Base-by-base conservation (phyloP, 2,329 filamentous ascomycete species). In the Hymenoscyphus linearis region DNA sequence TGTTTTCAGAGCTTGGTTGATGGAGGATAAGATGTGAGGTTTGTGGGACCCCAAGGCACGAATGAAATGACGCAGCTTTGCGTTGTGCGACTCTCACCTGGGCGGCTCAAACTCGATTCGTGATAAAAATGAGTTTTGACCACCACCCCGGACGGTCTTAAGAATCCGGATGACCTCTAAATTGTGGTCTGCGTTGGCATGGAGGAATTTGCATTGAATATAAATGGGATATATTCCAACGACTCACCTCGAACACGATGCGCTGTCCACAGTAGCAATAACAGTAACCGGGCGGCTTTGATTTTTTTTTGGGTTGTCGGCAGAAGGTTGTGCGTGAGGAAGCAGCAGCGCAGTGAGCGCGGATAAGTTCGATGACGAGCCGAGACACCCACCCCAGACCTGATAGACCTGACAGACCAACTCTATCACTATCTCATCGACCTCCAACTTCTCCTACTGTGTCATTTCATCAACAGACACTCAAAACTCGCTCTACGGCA, bases 231-330 rank as follows among this genome's bases (percentile, higher is more conserved):
- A 31, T n/a, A 34, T 13, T 25, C 40, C 34, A 25, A 37, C 34
- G 18, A 22, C 16, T 44, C 37, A 25, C 18, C 52, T 26, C 14
- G 37, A 26, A 52, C 27, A 60, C 52, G 26, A 54, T 53, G 37
- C 34, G 44, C 56, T 47, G 54, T 47, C 13, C 55, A 61, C 35
- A 62, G 40, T n/a, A n/a, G n/a, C n/a, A n/a, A n/a, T n/a, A n/a
- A n/a, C n/a, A n/a, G n/a, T n/a, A 60, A 44, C 53, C 34, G 57
- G 63, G 40, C 57, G 60, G 34, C 13, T 54, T 50, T 18, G n/a
- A 31, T 36, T 57, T 53, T 57, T 36, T 57, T 53, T 57, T 40
- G 56, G 35, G 53, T 53, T 52, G 31, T 31, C 57, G 44, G 34
- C 53, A 34, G 22, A 40, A 50, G 26, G 57, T 58, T 53, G 60